These are phyloP conservation scores for Phytopythium sindhum DNA, from an alignment of 352 stramenopile species.

Conservation along the genomic window DNA sequence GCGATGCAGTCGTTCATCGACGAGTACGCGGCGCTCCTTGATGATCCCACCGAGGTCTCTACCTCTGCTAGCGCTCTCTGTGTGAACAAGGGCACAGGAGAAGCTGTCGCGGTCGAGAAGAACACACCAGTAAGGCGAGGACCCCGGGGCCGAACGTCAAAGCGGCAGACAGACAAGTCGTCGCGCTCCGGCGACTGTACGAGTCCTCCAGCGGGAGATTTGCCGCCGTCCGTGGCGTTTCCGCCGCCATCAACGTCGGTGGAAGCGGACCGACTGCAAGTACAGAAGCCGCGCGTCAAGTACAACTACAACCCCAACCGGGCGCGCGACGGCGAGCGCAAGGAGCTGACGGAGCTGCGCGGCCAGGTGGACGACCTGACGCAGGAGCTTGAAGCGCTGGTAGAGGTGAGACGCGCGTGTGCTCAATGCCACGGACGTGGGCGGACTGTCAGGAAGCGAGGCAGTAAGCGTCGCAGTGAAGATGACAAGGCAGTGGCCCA, in stretches of 20 bases:
- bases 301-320: constrained; percentile 32
- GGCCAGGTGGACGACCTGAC: constrained; percentile 36
- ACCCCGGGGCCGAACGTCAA: background rate
- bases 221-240: background rate
- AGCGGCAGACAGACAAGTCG: background rate
- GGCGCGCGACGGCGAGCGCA: constrained; percentile 30
- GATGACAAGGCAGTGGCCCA: background rate
- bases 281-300: constrained; percentile 9
- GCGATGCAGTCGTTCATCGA: constrained; percentile 7
- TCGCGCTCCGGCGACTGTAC: background rate
- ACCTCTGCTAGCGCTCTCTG: background rate
- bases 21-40: constrained; percentile 1
- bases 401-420: constrained; percentile 7
- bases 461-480: background rate
- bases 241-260: background rate
- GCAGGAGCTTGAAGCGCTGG: constrained; percentile 23
- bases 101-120: background rate
- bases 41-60: background rate
- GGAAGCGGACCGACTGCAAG: background rate
- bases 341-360: constrained; percentile 40
- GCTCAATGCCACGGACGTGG: background rate
- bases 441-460: background rate
- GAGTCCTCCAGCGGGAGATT: background rate
- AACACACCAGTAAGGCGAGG: background rate
- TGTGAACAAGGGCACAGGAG: background rate